Percentiles rank a stretch among this genome's conserved stretches.
Evolutionary conservation across 768 basidiomycete species (phyloP).

Genomic region (Peribolospora baueri): DNA sequence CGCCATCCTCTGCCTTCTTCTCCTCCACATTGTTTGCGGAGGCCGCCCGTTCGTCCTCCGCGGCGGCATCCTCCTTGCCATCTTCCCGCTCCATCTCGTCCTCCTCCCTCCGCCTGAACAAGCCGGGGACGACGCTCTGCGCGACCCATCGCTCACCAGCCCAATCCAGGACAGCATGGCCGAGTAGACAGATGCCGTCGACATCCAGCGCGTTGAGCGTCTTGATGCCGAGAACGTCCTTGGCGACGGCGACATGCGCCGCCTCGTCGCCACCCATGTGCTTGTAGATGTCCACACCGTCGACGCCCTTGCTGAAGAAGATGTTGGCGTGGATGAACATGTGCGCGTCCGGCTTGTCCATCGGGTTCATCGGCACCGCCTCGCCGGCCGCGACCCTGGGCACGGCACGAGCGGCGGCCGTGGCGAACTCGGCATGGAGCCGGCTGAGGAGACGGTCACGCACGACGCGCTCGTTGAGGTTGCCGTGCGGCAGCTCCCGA

Average conservation of each 20-base stretch:
- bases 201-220: conserved; percentile 24
- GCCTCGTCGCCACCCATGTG: conserved; percentile 25
- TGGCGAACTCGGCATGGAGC: conserved; percentile 22
- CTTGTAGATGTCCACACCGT: conserved; percentile 21
- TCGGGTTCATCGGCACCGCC: conserved; percentile 23
- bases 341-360: conserved; percentile 20
- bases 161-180: conserved; percentile 25
- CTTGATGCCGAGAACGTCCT: conserved; percentile 23
- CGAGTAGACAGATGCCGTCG: conserved; percentile 18
- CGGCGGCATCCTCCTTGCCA: conserved; percentile 1
- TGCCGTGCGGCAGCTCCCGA: conserved; percentile 19
- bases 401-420: conserved; percentile 20
- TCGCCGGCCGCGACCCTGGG: conserved; percentile 22
- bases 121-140: conserved; percentile 24
- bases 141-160: conserved; percentile 25
- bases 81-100: conserved; percentile 11
- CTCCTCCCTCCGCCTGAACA: conserved; percentile 18
- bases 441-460: conserved; percentile 22
- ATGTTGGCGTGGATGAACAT: conserved; percentile 25
- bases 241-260: conserved; percentile 21
- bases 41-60: conserved; percentile 1
- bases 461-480: conserved; percentile 20
- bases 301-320: conserved; percentile 25
- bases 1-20: conserved; percentile 4
- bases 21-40: conserved; percentile 3